Evolutionary conservation across 2,329 filamentous ascomycete genomes (phyloP), one percentile per base, ranked within the genome.

Genomic region (Fusarium euwallaceae): DNA sequence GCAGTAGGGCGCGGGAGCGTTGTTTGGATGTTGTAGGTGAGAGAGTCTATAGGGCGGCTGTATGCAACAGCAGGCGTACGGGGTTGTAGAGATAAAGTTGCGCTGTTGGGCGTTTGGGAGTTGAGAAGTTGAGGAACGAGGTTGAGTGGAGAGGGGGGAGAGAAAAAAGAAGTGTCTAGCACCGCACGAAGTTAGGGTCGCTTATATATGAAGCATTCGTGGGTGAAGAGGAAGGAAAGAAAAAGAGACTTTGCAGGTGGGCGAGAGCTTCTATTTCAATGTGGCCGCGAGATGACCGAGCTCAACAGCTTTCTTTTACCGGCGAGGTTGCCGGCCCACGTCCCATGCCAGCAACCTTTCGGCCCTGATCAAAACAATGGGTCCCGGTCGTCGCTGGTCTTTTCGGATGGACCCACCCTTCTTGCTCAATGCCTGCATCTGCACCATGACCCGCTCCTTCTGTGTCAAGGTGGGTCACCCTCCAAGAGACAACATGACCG

Each of bases 101-200:
- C 66, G 77, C 76, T 76, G 66, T 61, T 43, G 37, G n/a, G 48
- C 48, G 24, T n/a, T 53, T 70, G n/a, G n/a, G n/a, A n/a, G n/a
- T n/a, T n/a, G 69, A 72, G 72, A 74, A 75, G 75, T 74, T 71
- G 71, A 78, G 72, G 71, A 56, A 77, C 72, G 67, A 78, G 72
- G 73, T 61, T 74, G 71, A 76, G 78, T 75, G 76, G 76, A 75
- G 75, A 76, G 76, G 75, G 67, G 66, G 67, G 75, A n/a, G 64
- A 45, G 69, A 51, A 62, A 64, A 60, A 72, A 64, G 61, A 72
- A 82, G 79, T 80, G 82, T 82, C 80, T 76, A 83, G 80, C 85
- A 87, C 85, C 85, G 83, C 87, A 88, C 86, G 85, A 86, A 84
- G 82, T 81, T 83, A 84, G 82, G 84, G 81, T 80, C 79, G 82